Evolutionary conservation across 2,329 filamentous ascomycete genomes (phyloP), one percentile per base, ranked within the genome.

Genomic region (Nannizziopsis barbatae): DNA sequence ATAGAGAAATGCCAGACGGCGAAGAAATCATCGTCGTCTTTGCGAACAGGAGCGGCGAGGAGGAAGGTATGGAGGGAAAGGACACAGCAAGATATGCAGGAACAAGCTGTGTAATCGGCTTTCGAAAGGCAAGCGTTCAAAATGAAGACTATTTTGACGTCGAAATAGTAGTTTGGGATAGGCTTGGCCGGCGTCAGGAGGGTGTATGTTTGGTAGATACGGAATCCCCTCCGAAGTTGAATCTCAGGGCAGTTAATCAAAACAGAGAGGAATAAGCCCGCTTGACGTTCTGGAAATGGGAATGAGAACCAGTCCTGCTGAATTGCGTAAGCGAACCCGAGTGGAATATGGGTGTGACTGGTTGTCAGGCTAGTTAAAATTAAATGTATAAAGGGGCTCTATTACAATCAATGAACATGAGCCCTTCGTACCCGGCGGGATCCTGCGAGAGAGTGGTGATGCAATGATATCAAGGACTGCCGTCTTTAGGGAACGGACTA

Each of bases 121-220:
- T 63, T 51, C 52, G 42, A 51, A 47, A 9, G 42, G 50, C 17
- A 53, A 53, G 27, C 46, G 22, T 18, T 49, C 47, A 45, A 51
- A 50, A 45, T 35, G 53, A 53, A 17, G 51, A 52, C 32, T 49
- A 37, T 31, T 39, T 32, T 20, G 50, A 45, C 30, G 40, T 42
- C 3, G 65, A 67, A 50, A 66, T 72, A 39, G 61, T 65, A 31
- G 67, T 69, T 40, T 72, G 70, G 70, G 66, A 69, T 54, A 63
- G 71, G 39, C 58, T 72, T 53, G 71, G 71, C 15, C 62, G 67
- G 31, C 58, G 58, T 35, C 65, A 67, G 48, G 70, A 73, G 55
- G 69, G 67, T 14, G 60, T 73, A 37, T 66, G 68, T 53, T 64
- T 72, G 53, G 70, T 69, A 38, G 70, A 74, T 61, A 72, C 70